Evolutionary conservation across 1,139 yeast species (phyloP).

Genomic region (Pichia sp.): DNA sequence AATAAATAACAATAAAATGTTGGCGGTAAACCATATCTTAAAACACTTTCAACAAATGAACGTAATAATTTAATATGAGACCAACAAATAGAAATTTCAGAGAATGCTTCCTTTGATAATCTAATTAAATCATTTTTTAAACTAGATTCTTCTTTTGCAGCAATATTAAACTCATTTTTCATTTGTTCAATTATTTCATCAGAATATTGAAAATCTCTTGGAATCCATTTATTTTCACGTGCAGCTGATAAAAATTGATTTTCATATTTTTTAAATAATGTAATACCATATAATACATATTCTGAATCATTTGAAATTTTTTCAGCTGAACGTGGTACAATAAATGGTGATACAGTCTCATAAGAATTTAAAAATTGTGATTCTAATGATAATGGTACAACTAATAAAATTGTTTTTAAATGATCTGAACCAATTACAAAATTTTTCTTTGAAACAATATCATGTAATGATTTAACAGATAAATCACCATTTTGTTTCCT

Average conservation of each 20-base stretch:
- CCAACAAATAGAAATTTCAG: constrained; percentile 82
- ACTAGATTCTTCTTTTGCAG: constrained; percentile 67
- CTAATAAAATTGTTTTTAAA: constrained; percentile 73
- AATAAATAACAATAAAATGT: constrained; percentile 66
- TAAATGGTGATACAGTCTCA: constrained; percentile 73
- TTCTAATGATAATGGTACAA: constrained; percentile 67
- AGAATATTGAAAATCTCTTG: constrained; percentile 86
- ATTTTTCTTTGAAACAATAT: constrained; percentile 77
- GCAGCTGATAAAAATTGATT: constrained; percentile 63
- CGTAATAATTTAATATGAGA: constrained; percentile 70
- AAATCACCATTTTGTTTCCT: constrained; percentile 91
- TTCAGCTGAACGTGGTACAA: constrained; percentile 85
- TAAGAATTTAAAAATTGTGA: constrained; percentile 60
- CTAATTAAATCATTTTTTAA: constrained; percentile 75
- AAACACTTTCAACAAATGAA: constrained; percentile 57
- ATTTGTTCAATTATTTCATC: constrained; percentile 68
- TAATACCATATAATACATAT: constrained; percentile 66
- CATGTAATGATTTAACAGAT: constrained; percentile 84
- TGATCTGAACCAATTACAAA: constrained; percentile 84
- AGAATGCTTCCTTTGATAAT: constrained; percentile 79
- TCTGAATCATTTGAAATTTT: constrained; percentile 68
- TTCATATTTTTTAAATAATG: constrained; percentile 76
- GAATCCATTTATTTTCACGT: constrained; percentile 86
- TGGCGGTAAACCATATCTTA: constrained; percentile 96
- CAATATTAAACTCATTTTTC: constrained; percentile 54